Evolutionary conservation across 192 early-diverging fungal genomes (phyloP).

Genomic region (Phlyctochytrium arcticum): DNA sequence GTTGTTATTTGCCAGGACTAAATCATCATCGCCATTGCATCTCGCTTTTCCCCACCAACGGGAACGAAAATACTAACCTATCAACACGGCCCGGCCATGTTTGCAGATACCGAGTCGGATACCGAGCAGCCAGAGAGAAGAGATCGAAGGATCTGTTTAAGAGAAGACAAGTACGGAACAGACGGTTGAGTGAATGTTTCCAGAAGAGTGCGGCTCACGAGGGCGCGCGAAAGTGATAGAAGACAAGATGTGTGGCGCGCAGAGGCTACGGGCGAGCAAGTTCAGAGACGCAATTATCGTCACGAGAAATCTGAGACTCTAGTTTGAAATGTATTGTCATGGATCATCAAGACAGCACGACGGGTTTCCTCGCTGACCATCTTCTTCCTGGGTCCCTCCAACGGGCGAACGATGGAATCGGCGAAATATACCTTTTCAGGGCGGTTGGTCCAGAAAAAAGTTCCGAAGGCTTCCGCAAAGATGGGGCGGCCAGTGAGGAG

Average conservation of each 20-base stretch:
- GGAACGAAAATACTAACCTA: too few relatives aligned
- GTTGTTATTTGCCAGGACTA: slow-evolving; percentile 12
- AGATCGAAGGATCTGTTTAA: neutral
- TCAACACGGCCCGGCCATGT: too few relatives aligned
- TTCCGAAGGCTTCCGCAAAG: too few relatives aligned
- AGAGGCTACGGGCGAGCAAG: neutral
- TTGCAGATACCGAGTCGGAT: neutral
- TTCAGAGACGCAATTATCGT: slow-evolving; percentile 27
- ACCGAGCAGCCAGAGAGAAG: neutral
- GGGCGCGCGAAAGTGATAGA: neutral
- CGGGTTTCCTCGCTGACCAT: too few relatives aligned
- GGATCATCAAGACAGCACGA: slow-evolving; percentile 25
- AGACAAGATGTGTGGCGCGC: neutral
- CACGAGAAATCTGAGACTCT: slow-evolving; percentile 26
- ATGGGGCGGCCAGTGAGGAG: too few relatives aligned
- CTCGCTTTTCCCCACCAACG: too few relatives aligned
- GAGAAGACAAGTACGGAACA: neutral
- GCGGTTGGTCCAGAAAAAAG: too few relatives aligned
- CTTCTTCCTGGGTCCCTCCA: too few relatives aligned
- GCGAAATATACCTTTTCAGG: too few relatives aligned
- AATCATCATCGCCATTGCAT: slow-evolving; percentile 11
- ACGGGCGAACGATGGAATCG: too few relatives aligned
- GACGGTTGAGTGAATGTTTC: neutral
- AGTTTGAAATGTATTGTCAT: slow-evolving; percentile 26
- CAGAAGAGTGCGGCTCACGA: neutral